Base-by-base conservation (phyloP, 139 green algal genomes). In the Bryopsis sp. region DNA sequence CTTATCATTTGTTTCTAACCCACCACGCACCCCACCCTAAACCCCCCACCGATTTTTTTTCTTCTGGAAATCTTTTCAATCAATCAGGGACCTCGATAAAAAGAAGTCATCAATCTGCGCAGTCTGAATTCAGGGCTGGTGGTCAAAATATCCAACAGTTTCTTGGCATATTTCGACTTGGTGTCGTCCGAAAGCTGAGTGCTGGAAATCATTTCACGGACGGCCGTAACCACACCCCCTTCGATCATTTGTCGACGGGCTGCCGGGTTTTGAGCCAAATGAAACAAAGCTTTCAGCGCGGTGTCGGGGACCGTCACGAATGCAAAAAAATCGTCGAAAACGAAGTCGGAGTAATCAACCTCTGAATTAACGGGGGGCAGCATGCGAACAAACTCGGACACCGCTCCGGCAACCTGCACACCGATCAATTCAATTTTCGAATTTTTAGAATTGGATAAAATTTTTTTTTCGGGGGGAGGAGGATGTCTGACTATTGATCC, bases 241-340 rank as follows among this genome's bases (percentile, higher is more conserved):
- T 69, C 62, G 8, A 69, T 36, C 62, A 69, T 69, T 22, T 69
- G 38, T 24, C 37, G 39, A 7, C 39, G 62, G 11, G 62, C 62
- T 24, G 35, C 43, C 3, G 36, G 8, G 32, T 69, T 54, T 35
- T 69, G 62, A 28, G 62, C 26, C 19, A 69, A 35, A 35, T 69
- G 43, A 54, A 36, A 57, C 8, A 69, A n/a, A 31, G 62, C 62
- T 36, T 69, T 69, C 38, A 69, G 37, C 3, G 62, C 62, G 7
- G 62, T 69, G 26, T 69, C 62, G 6, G 62, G 62, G 3, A 69
- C 62, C 19, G 62, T 69, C 8, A 69, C 62, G 26, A 69, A 69
- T 11, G 62, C 62, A 35, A 69, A 69, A 37, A 69, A 69, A 54
- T 69, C 62, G 29, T 69, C 62, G 32, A 69, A 69, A 8, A 69